Percentiles rank a stretch among this genome's conserved stretches.
Evolutionary conservation across 139 green algal species (phyloP).

Genomic region (Pedinophyceae sp.): DNA sequence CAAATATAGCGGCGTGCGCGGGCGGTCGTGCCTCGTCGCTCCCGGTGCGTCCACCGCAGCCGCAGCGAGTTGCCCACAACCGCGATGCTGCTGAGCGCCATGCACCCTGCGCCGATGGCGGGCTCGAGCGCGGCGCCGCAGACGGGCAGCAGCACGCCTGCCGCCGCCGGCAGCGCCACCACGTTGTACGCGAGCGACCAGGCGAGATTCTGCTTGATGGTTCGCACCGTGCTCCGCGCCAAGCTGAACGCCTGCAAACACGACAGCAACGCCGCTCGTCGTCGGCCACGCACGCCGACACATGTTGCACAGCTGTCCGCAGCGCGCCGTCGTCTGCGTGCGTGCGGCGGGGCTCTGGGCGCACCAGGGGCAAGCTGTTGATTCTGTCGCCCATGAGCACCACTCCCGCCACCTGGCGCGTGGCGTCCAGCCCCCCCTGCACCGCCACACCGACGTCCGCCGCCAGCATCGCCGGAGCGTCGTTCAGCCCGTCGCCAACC

Average conservation of each 20-base stretch:
- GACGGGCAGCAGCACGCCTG: conserved; percentile 60
- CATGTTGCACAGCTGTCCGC: not conserved
- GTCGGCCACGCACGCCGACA: not conserved
- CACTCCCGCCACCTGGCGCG: conserved; percentile 61
- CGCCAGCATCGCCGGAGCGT: conserved; percentile 69
- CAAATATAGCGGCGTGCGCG: no score
- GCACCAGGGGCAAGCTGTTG: conserved; percentile 17
- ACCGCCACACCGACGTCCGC: conserved; percentile 56
- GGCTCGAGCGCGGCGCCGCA: conserved; percentile 67
- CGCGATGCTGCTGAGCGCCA: conserved; percentile 72
- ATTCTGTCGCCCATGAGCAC: conserved; percentile 84
- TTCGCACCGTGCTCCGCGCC: conserved; percentile 52
- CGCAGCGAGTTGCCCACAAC: conserved; percentile 82
- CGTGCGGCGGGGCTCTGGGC: not conserved
- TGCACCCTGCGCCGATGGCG: conserved; percentile 63
- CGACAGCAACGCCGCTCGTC: conserved; percentile 21
- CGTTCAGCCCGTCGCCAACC: conserved; percentile 94
- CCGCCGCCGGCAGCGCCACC: conserved; percentile 78
- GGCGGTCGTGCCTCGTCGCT: not conserved
- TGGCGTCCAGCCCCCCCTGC: conserved; percentile 43
- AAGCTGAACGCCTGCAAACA: conserved; percentile 65
- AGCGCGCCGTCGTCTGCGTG: not conserved
- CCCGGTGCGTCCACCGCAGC: no score
- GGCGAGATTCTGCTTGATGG: conserved; percentile 83
- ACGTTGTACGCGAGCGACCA: conserved; percentile 93